Conservation (phyloP, 139 green algal genomes). For the Desmodesmus armatus region DNA sequence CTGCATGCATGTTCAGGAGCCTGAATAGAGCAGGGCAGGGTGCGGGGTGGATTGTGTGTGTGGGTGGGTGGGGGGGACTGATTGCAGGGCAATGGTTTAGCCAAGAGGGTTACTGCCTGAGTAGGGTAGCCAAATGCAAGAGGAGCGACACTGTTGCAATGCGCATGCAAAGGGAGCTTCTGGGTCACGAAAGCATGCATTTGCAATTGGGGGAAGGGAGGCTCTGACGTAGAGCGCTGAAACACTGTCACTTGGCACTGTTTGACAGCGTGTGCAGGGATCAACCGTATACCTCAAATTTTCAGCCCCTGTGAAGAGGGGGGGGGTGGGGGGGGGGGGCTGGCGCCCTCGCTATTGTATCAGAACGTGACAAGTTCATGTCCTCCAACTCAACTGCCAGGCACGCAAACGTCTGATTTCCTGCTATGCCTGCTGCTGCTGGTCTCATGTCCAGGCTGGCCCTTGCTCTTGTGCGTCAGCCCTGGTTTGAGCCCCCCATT, state of each 20-base stretch:
- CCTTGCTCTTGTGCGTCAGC: conserved; percentile 39
- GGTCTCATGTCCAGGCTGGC: conserved; percentile 42
- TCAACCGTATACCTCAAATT: neutral
- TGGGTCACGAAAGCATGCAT: no score
- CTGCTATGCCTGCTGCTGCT: neutral
- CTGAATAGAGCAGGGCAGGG: no score
- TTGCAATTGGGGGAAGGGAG: no score
- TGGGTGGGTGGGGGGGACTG: no score
- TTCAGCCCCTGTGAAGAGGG: neutral
- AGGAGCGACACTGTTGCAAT: neutral
- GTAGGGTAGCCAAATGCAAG: neutral
- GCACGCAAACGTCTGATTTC: neutral
- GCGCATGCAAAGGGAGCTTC: neutral
- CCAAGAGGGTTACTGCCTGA: neutral
- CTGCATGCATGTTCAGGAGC: neutral
- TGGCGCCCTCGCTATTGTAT: neutral
- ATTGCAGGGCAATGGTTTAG: no score
- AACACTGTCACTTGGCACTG: no score
- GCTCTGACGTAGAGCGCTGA: no score
- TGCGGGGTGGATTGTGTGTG: no score
- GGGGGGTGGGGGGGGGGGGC: no score
- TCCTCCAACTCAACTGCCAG: neutral
- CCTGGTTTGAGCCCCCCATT: conserved; percentile 52
- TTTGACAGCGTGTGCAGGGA: no score
- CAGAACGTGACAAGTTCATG: neutral